Evolutionary conservation across 2,329 filamentous ascomycete genomes (phyloP), one percentile per base, ranked within the genome.

Genomic region (Colletotrichum acutatum): DNA sequence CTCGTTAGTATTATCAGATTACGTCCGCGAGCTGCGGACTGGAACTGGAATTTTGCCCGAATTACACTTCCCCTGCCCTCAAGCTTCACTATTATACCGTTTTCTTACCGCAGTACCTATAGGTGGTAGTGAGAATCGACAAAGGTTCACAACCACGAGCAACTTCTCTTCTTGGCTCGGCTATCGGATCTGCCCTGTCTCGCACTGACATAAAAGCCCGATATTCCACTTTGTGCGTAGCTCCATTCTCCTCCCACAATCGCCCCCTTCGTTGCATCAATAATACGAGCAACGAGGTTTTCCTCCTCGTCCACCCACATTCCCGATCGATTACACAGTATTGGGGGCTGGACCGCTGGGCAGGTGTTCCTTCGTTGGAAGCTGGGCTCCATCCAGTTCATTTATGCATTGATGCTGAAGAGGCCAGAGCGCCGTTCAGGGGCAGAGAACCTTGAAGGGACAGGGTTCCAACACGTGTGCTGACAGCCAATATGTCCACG

Each of bases 181-280:
- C 46, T 61, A 70, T 72, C 71, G 71, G 66, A 70, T 70, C 71
- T 70, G 56, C 71, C 26, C n/a, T 30, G 34, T 56, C 34, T 61
- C 66, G 66, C 70, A 72, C 70, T 72, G 66, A 72, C 59, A 7
- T 28, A 24, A 52, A 19, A 22, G 57, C 14, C 34, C 9, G n/a
- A 34, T 26, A 34, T 56, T 19, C 59, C 32, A 49, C 22, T 64
- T 30, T 24, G 59, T 60, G 32, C 49, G 59, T 32, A 42, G 14
- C 26, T 53, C 34, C 32, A 26, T 22, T 4, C 46, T 22, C 22
- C 14, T 58, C 26, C 26, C 37, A 9, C 19, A 34, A 12, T 60
- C 30, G 42, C 16, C 22, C 28, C 2, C 28, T 16, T 26, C 32
- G n/a, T 59, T 37, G 34, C 9, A 1, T n/a, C 42, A n/a, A 19